Base-by-base conservation (phyloP, 2,329 filamentous ascomycete genomes). In the Alternaria alternata region DNA sequence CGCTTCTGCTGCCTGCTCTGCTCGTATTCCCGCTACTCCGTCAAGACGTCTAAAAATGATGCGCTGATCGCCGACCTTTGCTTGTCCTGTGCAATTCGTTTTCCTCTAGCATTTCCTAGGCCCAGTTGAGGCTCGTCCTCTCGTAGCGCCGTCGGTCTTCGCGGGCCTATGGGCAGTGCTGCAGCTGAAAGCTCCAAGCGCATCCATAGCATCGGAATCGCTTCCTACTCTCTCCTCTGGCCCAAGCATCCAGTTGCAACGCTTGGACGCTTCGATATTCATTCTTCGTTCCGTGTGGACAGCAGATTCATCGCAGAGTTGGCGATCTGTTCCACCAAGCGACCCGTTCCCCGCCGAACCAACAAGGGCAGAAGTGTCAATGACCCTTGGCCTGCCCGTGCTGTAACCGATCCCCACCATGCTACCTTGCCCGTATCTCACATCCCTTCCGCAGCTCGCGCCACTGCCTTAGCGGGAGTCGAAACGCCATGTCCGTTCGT, bases 311-410 rank as follows among this genome's bases (percentile, higher is more conserved):
- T 65, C 61, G 53, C 60, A 57, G 59, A 67, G 32, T 63, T 57
- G 69, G 66, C 73, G 69, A 75, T 74, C 74, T 71, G 72, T 74
- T 72, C 71, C 72, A 75, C 72, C 69, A 74, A 62, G 63, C 73
- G 67, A 60, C 72, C 75, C 74, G 72, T 68, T 65, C 69, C 64
- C 70, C 69, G 68, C 65, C 62, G 64, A 72, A 57, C 72, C 69
- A 67, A 57, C 72, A 70, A 67, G 71, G 72, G 62, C 65, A 62
- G 53, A 65, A 49, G 59, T 57, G 61, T 39, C 58, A 64, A 64
- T 64, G 46, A 49, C 46, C 65, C 66, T 66, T 62, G 61, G 60
- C 59, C 55, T 70, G 73, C 67, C 73, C 69, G 69, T 75, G 71
- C 68, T 57, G 53, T 34, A 68, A 71, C 73, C 70, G 70, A 76